These are phyloP conservation scores for Botrytis pseudocinerea DNA, from an alignment of 2,329 filamentous ascomycete species.

Conservation along the genomic window DNA sequence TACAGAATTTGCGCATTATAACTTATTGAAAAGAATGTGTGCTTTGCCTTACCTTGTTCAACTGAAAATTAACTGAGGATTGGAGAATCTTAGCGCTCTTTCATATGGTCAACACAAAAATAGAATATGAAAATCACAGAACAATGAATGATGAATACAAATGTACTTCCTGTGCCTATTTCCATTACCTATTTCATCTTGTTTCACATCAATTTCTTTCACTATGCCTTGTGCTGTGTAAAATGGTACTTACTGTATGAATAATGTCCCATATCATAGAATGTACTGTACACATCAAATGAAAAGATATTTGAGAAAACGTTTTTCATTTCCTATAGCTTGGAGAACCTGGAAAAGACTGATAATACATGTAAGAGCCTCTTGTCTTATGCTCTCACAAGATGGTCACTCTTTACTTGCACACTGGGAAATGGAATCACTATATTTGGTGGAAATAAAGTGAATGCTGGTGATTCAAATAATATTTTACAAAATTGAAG, in stretches of 20 bases:
- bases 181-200: not conserved
- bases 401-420: not conserved
- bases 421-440: too few species aligned
- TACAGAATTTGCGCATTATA: not conserved
- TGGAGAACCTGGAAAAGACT: not conserved
- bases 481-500: accelerated
- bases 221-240: not conserved
- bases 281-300: not conserved
- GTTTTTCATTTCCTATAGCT: not conserved
- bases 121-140: not conserved
- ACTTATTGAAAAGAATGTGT: not conserved
- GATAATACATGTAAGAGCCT: not conserved
- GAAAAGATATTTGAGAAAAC: not conserved
- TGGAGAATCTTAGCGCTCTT: not conserved
- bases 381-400: not conserved
- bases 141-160: not conserved
- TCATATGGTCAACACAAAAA: not conserved
- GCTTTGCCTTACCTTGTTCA: not conserved
- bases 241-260: accelerated
- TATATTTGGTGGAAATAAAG: not conserved
- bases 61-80: not conserved
- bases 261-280: not conserved
- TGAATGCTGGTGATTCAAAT: not conserved
- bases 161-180: not conserved
- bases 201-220: not conserved